Percentiles rank a stretch among this genome's conserved stretches.
phyloP scores from a whole-genome alignment of 2,329 filamentous ascomycete genomes.

The Fusarium piperis region DNA sequence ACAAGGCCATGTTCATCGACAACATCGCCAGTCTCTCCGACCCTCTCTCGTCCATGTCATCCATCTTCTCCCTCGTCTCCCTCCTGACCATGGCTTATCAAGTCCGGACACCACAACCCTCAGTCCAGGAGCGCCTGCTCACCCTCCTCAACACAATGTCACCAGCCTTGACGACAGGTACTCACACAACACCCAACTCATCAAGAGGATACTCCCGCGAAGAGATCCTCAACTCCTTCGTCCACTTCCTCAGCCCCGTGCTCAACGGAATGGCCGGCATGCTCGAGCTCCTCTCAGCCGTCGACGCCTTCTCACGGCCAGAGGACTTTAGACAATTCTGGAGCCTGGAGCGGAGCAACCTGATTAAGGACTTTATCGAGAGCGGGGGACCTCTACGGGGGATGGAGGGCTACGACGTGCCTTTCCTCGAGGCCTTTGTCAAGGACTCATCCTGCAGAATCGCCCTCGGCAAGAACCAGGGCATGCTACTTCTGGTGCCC shows the following conservation, averaged over 20 bases:
- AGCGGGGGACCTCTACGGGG: constrained; percentile 37
- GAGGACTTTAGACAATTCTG: constrained; percentile 49
- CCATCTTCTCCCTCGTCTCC: constrained; percentile 46
- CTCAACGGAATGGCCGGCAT: constrained; percentile 50
- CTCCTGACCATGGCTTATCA: constrained; percentile 48
- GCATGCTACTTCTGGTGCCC: constrained; percentile 42
- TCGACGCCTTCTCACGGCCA: constrained; percentile 46
- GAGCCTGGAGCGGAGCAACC: constrained; percentile 46
- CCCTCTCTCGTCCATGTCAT: constrained; percentile 44
- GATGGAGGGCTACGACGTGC: constrained; percentile 40
- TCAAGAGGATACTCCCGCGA: constrained; percentile 33
- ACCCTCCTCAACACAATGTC: constrained; percentile 49
- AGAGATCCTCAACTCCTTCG: constrained; percentile 46
- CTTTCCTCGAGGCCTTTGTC: constrained; percentile 40
- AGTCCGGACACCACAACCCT: constrained; percentile 39
- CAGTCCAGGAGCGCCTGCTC: constrained; percentile 44
- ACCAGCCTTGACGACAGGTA: constrained; percentile 26
- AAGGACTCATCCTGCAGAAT: constrained; percentile 40
- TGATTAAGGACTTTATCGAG: constrained; percentile 47
- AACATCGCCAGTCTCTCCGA: constrained; percentile 45
- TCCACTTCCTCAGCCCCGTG: constrained; percentile 45
- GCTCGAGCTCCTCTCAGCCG: constrained; percentile 44
- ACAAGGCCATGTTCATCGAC: constrained; percentile 40
- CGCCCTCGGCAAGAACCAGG: constrained; percentile 39
- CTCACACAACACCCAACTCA: neutral